These are phyloP conservation scores for Heterobasidion occidentale DNA, from an alignment of 1,284 basidiomycete species.

Conservation along the genomic window DNA sequence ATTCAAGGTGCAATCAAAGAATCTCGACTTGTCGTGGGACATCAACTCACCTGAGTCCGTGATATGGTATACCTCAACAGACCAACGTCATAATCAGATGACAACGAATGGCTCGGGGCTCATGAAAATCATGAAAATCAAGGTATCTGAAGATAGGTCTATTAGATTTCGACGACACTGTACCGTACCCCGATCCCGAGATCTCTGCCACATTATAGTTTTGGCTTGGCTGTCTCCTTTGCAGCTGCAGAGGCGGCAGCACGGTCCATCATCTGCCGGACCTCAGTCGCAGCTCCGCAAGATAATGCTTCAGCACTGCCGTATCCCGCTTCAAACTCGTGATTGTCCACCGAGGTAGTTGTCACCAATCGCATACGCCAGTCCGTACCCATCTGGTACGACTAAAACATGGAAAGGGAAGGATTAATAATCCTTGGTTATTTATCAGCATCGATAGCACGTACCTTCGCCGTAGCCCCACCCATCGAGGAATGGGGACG, in stretches of 20 bases:
- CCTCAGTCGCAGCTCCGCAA: conserved; percentile 79
- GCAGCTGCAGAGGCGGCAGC: not conserved
- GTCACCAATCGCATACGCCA: conserved; percentile 89
- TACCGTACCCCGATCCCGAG: no score
- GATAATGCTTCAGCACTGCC: conserved; percentile 59
- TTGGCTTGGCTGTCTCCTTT: not conserved
- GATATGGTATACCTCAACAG: no score
- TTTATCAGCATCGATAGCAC: conserved; percentile 14
- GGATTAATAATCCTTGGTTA: not conserved
- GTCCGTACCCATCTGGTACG: conserved; percentile 88
- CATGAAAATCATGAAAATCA: no score
- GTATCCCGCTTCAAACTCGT: conserved; percentile 71
- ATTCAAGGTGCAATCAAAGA: no score
- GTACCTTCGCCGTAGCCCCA: conserved; percentile 97
- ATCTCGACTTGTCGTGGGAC: no score
- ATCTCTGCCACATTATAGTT: not conserved
- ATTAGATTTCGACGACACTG: no score
- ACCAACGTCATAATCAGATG: no score
- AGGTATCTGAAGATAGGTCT: no score
- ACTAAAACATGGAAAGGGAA: conserved; percentile 38
- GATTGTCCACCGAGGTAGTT: conserved; percentile 90
- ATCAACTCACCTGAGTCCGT: no score
- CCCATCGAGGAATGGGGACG: conserved; percentile 78
- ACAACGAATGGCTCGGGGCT: no score
- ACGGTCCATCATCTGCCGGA: conserved; percentile 58